phyloP scores from a whole-genome alignment of 148 eudicot genomes.

The Dysphania ambrosioides region DNA sequence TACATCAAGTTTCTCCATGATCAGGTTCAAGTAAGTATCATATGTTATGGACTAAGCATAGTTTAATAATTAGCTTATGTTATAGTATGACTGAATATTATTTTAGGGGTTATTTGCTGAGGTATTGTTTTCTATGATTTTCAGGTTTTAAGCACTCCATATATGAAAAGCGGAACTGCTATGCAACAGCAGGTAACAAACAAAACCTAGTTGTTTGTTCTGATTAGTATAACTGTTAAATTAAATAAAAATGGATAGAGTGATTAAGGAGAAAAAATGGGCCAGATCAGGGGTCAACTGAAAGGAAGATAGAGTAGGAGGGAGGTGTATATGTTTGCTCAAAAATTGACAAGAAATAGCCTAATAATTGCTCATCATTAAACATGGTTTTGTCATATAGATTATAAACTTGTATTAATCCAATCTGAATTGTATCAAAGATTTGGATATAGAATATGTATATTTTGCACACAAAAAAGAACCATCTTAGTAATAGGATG shows the following conservation, averaged over 20 bases:
- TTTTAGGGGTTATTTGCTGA: not conserved
- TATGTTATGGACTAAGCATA: not conserved
- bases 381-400: not conserved
- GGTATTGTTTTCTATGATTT: conserved; percentile 11
- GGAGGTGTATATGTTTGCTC: not conserved
- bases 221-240: not conserved
- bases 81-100: too few species aligned
- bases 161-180: conserved; percentile 61
- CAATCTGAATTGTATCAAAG: not conserved
- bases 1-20: conserved; percentile 93
- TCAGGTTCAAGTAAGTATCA: conserved; percentile 65
- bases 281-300: conserved; percentile 1
- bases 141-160: conserved; percentile 75
- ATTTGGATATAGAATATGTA: too few species aligned
- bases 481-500: too few species aligned
- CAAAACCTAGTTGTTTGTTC: conserved; percentile 8
- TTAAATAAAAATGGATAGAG: not conserved
- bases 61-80: too few species aligned
- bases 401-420: not conserved
- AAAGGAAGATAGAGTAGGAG: conserved; percentile 14
- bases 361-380: conserved; percentile 5
- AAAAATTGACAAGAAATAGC: not conserved
- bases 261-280: conserved; percentile 2
- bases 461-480: too few species aligned
- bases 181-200: conserved; percentile 41